Conservation (phyloP, 306 rosid species). For the Lathyrus sativus region DNA sequence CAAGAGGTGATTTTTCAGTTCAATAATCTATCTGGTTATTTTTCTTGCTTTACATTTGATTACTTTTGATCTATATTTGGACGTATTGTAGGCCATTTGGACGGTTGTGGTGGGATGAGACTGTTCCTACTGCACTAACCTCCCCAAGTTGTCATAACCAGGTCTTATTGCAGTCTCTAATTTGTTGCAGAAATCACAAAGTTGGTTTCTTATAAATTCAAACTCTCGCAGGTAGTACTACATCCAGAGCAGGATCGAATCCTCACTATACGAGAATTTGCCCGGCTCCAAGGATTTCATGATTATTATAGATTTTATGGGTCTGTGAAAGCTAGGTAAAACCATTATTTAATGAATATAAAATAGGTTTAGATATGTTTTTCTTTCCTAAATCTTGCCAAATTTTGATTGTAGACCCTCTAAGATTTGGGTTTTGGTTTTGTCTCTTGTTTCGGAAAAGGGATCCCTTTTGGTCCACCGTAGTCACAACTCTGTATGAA, state of each 20-base stretch:
- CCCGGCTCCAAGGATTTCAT: constrained; percentile 94
- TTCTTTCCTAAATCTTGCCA: neutral
- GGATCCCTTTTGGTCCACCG: constrained; percentile 2
- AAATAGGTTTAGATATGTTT: constrained; percentile 4
- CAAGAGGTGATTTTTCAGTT: constrained; percentile 56
- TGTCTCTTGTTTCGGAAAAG: neutral
- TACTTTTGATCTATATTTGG: constrained; percentile 7
- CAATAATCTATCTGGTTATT: neutral
- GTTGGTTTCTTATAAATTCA: constrained; percentile 30
- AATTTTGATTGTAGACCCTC: constrained; percentile 12
- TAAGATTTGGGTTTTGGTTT: constrained; percentile 23
- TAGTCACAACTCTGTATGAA: neutral
- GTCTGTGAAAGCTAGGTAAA: constrained; percentile 69
- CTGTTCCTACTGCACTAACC: constrained; percentile 84
- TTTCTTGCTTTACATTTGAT: constrained; percentile 30
- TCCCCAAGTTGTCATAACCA: constrained; percentile 64
- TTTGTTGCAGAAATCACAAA: constrained; percentile 27
- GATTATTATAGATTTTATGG: constrained; percentile 83
- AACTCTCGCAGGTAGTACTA: constrained; percentile 55
- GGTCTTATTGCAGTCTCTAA: constrained; percentile 52
- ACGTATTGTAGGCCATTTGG: constrained; percentile 70
- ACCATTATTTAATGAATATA: constrained; percentile 11
- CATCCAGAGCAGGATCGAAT: constrained; percentile 91
- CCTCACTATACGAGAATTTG: constrained; percentile 75
- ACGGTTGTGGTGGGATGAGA: constrained; percentile 99